Evolutionary conservation across 805 yeast species (phyloP).

Genomic region (Starmerella cellae): DNA sequence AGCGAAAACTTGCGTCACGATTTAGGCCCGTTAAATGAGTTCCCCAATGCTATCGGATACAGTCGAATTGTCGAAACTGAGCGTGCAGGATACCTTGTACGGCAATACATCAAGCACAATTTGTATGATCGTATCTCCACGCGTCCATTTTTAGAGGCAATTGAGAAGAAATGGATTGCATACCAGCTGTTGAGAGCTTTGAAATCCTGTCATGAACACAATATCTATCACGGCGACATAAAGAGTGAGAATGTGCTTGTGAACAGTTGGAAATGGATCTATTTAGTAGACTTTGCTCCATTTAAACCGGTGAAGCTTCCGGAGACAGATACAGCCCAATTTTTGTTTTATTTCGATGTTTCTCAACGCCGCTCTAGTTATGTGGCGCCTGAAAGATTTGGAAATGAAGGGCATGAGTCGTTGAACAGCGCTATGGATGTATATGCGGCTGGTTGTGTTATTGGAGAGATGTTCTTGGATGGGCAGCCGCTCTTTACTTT

Average conservation of each 20-base stretch:
- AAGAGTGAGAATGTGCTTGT: slow-evolving; percentile 80
- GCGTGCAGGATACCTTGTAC: slow-evolving; percentile 77
- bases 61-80: slow-evolving; percentile 69
- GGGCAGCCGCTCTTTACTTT: slow-evolving; percentile 79
- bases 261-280: slow-evolving; percentile 79
- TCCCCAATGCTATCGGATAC: slow-evolving; percentile 55
- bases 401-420: slow-evolving; percentile 22
- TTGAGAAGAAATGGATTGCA: slow-evolving; percentile 73
- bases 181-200: slow-evolving; percentile 64
- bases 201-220: slow-evolving; percentile 46
- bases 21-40: slow-evolving; percentile 16
- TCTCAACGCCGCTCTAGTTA: slow-evolving; percentile 79
- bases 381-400: slow-evolving; percentile 85
- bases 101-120: slow-evolving; percentile 68
- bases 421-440: slow-evolving; percentile 64
- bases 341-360: slow-evolving; percentile 83
- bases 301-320: slow-evolving; percentile 79
- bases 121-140: slow-evolving; percentile 78
- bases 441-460: slow-evolving; percentile 48
- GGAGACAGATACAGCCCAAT: slow-evolving; percentile 85
- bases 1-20: slow-evolving; percentile 19
- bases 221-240: slow-evolving; percentile 75
- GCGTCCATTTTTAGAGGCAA: slow-evolving; percentile 69
- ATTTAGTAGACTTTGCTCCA: slow-evolving; percentile 69
- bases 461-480: slow-evolving; percentile 77